A percentile compares a stretch with the other conserved stretches of the same genome.
Conservation (phyloP, 306 rosid genomes). For the Sechiopsis laciniata region DNA sequence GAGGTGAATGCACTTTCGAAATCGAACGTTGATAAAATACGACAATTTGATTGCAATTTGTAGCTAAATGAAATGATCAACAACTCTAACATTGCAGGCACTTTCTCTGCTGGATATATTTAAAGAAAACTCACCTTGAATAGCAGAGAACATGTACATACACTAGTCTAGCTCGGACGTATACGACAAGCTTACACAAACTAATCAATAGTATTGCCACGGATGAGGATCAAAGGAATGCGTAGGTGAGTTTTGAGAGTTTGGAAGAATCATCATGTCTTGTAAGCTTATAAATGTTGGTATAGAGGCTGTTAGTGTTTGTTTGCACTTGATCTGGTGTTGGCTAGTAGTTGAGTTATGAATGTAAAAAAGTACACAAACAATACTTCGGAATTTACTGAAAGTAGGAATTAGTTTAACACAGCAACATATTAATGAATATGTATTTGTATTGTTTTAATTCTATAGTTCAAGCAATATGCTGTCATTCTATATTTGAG, state of each 20-base stretch:
- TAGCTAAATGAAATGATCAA: neutral
- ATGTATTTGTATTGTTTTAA: too few species aligned
- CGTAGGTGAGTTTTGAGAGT: neutral
- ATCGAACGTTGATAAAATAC: neutral
- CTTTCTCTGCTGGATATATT: slow-evolving; percentile 77
- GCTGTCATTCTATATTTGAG: too few species aligned
- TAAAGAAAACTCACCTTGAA: slow-evolving; percentile 51
- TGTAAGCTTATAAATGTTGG: neutral
- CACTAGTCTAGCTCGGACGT: neutral
- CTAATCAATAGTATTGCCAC: neutral
- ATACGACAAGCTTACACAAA: neutral
- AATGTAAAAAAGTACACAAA: neutral
- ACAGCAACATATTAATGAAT: slow-evolving; percentile 5
- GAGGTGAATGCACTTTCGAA: slow-evolving; percentile 43
- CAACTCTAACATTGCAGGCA: slow-evolving; percentile 44
- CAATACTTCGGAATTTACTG: neutral
- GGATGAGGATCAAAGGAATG: neutral
- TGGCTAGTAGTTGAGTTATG: neutral
- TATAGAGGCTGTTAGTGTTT: slow-evolving; percentile 1
- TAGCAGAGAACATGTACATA: slow-evolving; percentile 2
- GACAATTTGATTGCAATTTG: neutral
- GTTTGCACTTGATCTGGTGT: neutral
- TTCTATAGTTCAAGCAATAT: too few species aligned
- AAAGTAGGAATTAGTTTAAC: neutral
- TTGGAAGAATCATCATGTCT: neutral